phyloP scores from a whole-genome alignment of 1,284 basidiomycete species.

The Entoloma clypeatum region DNA sequence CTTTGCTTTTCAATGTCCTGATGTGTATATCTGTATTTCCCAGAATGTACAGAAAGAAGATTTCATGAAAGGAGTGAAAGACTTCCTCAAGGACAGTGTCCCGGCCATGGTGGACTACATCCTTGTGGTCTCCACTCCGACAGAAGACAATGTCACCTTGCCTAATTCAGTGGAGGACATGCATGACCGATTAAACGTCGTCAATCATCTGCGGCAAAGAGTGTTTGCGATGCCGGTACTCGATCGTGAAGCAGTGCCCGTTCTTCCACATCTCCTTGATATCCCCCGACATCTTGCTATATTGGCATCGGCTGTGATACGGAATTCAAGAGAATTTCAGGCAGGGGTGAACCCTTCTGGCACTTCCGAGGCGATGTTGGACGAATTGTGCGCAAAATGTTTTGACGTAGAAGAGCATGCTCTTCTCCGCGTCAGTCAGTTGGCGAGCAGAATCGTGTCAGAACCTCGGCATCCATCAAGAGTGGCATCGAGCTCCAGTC shows the following conservation, averaged over 20 bases:
- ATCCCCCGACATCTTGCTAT: conserved; percentile 69
- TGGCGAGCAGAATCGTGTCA: conserved; percentile 43
- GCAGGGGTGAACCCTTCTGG: conserved; percentile 27
- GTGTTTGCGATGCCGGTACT: conserved; percentile 49
- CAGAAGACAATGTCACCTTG: conserved; percentile 31
- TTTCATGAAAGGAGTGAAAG: conserved; percentile 67
- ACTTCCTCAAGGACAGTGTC: conserved; percentile 57
- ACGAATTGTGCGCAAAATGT: conserved; percentile 56
- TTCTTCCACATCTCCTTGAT: conserved; percentile 67
- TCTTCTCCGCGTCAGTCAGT: conserved; percentile 53
- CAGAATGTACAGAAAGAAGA: conserved; percentile 67
- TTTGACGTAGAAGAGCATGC: conserved; percentile 73
- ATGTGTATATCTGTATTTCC: conserved; percentile 3
- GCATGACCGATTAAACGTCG: conserved; percentile 50
- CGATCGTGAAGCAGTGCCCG: conserved; percentile 64
- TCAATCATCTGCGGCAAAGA: conserved; percentile 54
- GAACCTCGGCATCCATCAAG: conserved; percentile 28
- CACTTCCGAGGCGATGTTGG: conserved; percentile 30
- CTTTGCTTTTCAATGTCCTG: background rate
- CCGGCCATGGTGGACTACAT: conserved; percentile 75
- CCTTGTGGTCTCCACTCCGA: conserved; percentile 59
- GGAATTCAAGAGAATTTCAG: conserved; percentile 44
- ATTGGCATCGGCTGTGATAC: conserved; percentile 68
- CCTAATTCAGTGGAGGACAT: conserved; percentile 35
- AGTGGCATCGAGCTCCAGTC: conserved; percentile 14